Percentiles rank a stretch among this genome's conserved stretches.
Conservation (phyloP, 2,329 filamentous ascomycete species). For the Stagonosporopsis tanaceti region DNA sequence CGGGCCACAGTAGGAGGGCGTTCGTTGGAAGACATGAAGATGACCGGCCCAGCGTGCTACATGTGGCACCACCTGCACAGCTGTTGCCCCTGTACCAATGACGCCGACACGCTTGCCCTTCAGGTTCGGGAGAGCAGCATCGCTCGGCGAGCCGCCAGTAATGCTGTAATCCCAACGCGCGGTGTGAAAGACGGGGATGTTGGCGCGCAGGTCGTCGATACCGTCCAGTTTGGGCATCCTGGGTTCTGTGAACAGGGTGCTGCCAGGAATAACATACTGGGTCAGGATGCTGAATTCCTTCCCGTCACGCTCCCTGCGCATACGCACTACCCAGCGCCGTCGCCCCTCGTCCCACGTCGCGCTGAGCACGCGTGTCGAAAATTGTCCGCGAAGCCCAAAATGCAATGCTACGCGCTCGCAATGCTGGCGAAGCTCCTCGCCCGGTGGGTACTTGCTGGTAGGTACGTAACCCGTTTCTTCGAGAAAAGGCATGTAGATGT, state of each 20-base stretch:
- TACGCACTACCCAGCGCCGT: conserved; percentile 22
- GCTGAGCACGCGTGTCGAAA: conserved; percentile 30
- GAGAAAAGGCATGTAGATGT: conserved; percentile 67
- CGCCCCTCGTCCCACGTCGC: conserved; percentile 27
- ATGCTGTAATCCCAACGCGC: conserved; percentile 55
- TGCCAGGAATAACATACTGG: background rate
- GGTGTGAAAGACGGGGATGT: conserved; percentile 55
- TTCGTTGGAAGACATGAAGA: conserved; percentile 55
- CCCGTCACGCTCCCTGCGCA: conserved; percentile 19
- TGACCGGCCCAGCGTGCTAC: conserved; percentile 49
- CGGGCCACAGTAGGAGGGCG: conserved; percentile 47
- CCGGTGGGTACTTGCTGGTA: conserved; percentile 55
- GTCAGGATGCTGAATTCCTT: background rate
- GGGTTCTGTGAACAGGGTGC: conserved; percentile 24
- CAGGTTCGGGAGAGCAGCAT: conserved; percentile 3
- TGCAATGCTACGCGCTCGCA: conserved; percentile 40
- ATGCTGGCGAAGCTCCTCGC: conserved; percentile 57
- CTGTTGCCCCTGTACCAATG: conserved; percentile 56
- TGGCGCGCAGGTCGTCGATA: conserved; percentile 37
- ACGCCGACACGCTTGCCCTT: conserved; percentile 50
- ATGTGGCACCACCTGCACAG: conserved; percentile 52
- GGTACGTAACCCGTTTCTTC: conserved; percentile 68
- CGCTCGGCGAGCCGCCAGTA: background rate
- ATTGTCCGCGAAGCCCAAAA: conserved; percentile 51
- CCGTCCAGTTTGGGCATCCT: conserved; percentile 53